Evolutionary conservation across 1,139 yeast genomes (phyloP), one percentile per base, ranked within the genome.

Genomic region (Casaregolazyma suthepensis): DNA sequence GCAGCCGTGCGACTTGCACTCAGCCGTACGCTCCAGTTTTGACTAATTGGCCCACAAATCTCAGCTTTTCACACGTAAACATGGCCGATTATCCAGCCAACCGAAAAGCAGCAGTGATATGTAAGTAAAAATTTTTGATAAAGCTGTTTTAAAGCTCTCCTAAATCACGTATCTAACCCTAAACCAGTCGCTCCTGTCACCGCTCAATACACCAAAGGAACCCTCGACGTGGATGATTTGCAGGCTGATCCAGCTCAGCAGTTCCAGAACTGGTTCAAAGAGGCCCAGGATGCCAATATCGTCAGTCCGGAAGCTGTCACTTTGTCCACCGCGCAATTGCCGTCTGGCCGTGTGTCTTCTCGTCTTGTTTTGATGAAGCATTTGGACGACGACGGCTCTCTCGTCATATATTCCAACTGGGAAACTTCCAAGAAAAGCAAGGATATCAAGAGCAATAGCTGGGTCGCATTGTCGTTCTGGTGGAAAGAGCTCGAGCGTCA

Each of bases 351-450:
- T 56, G 89, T 93, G 1, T 85, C 96, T 0, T 82, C 91, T 5
- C 75, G 99, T 55, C 78, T 87, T 13, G 94, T 93, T 1, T 76
- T 93, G 53, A 80, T 94, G 70, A 93, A 93, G 66, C 98, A 93
- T 66, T 77, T 93, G 54, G 98, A 93, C 67, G 75, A 78, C 52
- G 78, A 80, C 54, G 99, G 97, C 4, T 57, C 72, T 42, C 86
- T 93, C 62, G 81, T 90, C n/a, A 76, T 93, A 42, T 93, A 87
- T 71, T 88, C 96, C 52, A 93, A 93, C 70, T 91, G 96, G 96
- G 89, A 78, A 45, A 78, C 85, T 10, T 85, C 96, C 43, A 89
- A 88, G 70, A 93, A 93, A 70, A 81, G 85, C 26, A 68, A 72
- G 51, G 98, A 91, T 67, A 74, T 83, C 57, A 73, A 72, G 43